These are phyloP conservation scores for Dissoconium aciculare DNA, from an alignment of 2,329 filamentous ascomycete genomes.

Conservation along the genomic window DNA sequence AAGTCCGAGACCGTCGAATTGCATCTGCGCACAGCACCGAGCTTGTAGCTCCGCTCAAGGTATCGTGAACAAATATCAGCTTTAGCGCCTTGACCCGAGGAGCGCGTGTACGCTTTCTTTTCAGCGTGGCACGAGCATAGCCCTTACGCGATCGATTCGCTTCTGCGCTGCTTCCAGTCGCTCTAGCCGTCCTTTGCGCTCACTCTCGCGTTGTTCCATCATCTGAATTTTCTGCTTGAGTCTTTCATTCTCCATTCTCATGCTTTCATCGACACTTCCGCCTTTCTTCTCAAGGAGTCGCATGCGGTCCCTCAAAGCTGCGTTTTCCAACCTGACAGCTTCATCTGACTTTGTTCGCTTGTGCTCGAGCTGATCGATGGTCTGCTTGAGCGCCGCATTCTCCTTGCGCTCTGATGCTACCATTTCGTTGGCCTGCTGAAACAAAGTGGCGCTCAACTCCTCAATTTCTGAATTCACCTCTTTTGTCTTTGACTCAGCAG, in stretches of 20 bases:
- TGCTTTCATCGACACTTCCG: conserved; percentile 33
- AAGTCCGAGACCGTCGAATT: too few species aligned
- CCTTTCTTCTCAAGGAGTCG: conserved; percentile 46
- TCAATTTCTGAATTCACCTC: conserved; percentile 60
- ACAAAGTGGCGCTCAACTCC: conserved; percentile 59
- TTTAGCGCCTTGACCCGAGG: too few species aligned
- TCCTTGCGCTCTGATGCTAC: conserved; percentile 61
- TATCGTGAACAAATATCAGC: too few species aligned
- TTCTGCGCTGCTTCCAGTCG: conserved; percentile 54
- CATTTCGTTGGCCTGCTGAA: conserved; percentile 79
- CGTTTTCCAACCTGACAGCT: conserved; percentile 46
- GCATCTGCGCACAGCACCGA: too few species aligned
- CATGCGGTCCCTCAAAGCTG: conserved; percentile 56
- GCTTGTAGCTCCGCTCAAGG: too few species aligned
- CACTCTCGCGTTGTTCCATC: conserved; percentile 53
- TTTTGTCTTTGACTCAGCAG: conserved; percentile 53
- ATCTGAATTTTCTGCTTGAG: conserved; percentile 56
- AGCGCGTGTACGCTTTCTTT: too few species aligned
- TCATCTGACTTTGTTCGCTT: conserved; percentile 48
- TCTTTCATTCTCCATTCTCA: conserved; percentile 47
- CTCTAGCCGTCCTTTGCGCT: conserved; percentile 55
- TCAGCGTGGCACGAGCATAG: conserved; percentile 36
- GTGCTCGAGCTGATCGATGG: conserved; percentile 52
- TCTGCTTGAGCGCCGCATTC: conserved; percentile 54
- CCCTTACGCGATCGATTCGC: conserved; percentile 55